Evolutionary conservation across 371 early-diverging fungal species (phyloP), one percentile per base, ranked within the genome.

Genomic region (Actinomortierella wolfii): DNA sequence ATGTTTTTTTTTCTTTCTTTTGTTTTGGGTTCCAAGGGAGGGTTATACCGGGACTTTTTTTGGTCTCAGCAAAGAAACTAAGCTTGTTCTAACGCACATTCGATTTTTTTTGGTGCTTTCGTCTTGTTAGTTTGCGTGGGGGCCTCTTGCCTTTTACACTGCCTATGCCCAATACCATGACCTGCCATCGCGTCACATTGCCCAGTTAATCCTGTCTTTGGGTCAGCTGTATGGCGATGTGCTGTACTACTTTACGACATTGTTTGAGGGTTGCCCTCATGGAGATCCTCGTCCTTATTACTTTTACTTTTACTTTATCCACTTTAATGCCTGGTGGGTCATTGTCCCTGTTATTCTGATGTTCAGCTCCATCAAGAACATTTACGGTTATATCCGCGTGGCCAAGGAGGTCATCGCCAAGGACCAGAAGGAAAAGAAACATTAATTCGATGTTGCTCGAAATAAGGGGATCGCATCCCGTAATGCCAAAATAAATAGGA

Each of bases 211-310:
- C 24, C 82, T 89, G 23, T 86, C 89, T 17, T 57, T 85, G 26
- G 84, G 86, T 25, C 92, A 92, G 68, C 67, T 93, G 40, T 93
- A 93, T 71, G 89, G 92, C 18, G 79, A 83, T 54, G 78, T 89
- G 1, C 68, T 91, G 43, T 93, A 93, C 74, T 86, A 88, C 71
- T 55, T 67, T 24, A 92, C 91, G 0, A 84, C 87, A 18, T 61
- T 79, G 46, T 71, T 86, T 51, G 87, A 86, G 53, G 86, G 81
- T 6, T 83, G 79, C 45, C 79, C 79, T 26, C 82, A 90, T 78
- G 77, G 83, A 51, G 67, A 79, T 51, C 89, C 90, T 1, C 73
- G 86, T 45, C 83, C 88, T 1, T 82, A 76, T 68, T 90, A 93
- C 79, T 89, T 86, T 57, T 91, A 81, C 70, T 79, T 83, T 62